Percentiles rank a stretch among this genome's conserved stretches.
Conservation (phyloP, 345 rosid species). For the Syzygium grande region DNA sequence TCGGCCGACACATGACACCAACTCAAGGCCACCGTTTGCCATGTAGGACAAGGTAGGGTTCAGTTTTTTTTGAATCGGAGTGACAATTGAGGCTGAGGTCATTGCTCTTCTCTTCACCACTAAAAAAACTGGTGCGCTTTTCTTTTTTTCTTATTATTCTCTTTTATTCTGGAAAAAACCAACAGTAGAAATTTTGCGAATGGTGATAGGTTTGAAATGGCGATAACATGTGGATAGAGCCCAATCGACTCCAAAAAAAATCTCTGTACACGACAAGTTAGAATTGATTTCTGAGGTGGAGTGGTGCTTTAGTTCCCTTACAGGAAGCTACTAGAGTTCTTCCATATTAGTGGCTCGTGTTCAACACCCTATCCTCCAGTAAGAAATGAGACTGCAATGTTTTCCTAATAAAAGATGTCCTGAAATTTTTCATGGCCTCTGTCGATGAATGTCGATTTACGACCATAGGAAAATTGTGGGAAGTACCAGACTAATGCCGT, state of each 20-base stretch:
- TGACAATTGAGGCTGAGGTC: constrained; percentile 1
- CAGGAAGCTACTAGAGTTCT: not conserved
- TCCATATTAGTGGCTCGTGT: not conserved
- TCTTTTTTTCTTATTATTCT: not conserved
- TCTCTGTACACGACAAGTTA: not conserved
- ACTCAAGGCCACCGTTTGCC: not conserved
- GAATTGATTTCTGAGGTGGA: not conserved
- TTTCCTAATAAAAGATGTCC: not conserved
- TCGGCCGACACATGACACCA: constrained; percentile 2
- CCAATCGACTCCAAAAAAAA: not conserved
- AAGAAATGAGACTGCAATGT: not conserved
- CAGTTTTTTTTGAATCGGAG: not conserved
- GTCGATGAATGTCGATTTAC: not conserved
- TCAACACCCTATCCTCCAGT: not conserved
- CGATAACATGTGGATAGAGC: not conserved
- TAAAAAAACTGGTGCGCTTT: not conserved
- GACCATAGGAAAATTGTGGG: not conserved
- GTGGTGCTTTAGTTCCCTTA: not conserved
- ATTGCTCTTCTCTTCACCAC: not conserved
- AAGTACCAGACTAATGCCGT: not conserved
- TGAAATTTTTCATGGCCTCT: not conserved
- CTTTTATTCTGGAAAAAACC: not conserved
- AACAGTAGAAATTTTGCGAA: not conserved
- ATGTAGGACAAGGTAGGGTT: not conserved
- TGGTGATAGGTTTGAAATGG: not conserved